Evolutionary conservation across 208 protist genomes (phyloP), one percentile per base, ranked within the genome.

Genomic region (Borovskyia barvae): DNA sequence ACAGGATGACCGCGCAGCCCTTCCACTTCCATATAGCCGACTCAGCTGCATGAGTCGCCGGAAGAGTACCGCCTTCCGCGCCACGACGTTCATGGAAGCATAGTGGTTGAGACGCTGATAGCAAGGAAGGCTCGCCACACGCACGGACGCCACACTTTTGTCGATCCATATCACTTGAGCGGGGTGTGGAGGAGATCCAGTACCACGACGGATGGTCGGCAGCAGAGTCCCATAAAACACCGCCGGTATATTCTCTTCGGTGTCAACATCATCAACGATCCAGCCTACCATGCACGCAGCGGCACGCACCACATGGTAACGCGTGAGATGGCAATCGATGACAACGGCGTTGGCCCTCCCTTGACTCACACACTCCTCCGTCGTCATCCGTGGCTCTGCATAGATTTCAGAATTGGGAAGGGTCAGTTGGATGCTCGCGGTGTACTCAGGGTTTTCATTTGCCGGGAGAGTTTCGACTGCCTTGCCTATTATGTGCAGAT

Each of bases 71-170:
- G 87, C 89, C 72, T 98, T 98, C 25, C 94, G 71, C 1, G 83
- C 79, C n/a, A 98, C 82, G 24, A 81, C 69, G 36, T 85, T 40
- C 87, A 98, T 98, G 1, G 72, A 76, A 1, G 89, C 72, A 53
- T 96, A 98, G 75, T 98, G 96, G 70, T 98, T 98, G 15, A 98
- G 78, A 0, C 86, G 73, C 66, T 98, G 93, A 36, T 72, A 80
- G 29, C 61, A 74, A 19, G 52, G 58, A 47, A 97, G 51, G 8
- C 35, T 59, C 9, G 78, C 72, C 1, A 98, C 82, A 25, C 86
- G 69, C 2, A 77, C 43, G 7, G 59, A 12, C 15, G 76, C 11
- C 8, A 97, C 82, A 59, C 82, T 95, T 28, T 76, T 82, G 54
- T 98, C 96, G 0, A 80, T 57, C 93, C 93, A 98, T 24, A 92